phyloP scores from a whole-genome alignment of 345 rosid genomes.

The Eucalyptus cloeziana region DNA sequence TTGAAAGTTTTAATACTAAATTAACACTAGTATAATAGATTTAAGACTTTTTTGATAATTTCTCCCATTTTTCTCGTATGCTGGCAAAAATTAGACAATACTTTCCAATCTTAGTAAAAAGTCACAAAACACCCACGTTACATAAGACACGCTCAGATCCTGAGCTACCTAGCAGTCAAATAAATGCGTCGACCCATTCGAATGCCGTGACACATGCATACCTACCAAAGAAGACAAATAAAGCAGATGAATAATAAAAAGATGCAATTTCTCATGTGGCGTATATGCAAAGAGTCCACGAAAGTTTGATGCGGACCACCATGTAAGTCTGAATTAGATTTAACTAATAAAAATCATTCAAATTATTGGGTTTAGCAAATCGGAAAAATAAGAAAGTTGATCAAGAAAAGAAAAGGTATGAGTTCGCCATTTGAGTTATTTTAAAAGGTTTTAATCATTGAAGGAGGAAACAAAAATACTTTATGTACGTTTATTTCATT shows the following conservation, averaged over 20 bases:
- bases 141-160: neutral
- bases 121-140: neutral
- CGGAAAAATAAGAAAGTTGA: neutral
- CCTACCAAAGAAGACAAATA: neutral
- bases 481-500: neutral
- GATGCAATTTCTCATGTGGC: neutral
- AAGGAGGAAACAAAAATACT: neutral
- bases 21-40: neutral
- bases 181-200: neutral
- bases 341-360: neutral
- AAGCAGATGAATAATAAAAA: neutral
- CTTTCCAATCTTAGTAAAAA: neutral
- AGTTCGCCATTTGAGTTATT: neutral
- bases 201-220: neutral
- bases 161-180: neutral
- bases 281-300: neutral
- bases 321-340: neutral
- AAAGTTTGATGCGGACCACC: neutral
- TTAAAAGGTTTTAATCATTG: neutral
- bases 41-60: rapidly evolving
- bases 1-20: neutral
- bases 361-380: neutral
- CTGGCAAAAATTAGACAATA: neutral
- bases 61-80: neutral
- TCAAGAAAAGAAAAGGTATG: neutral